phyloP scores from a whole-genome alignment of 1,284 basidiomycete genomes.

The Peniophora sp. region DNA sequence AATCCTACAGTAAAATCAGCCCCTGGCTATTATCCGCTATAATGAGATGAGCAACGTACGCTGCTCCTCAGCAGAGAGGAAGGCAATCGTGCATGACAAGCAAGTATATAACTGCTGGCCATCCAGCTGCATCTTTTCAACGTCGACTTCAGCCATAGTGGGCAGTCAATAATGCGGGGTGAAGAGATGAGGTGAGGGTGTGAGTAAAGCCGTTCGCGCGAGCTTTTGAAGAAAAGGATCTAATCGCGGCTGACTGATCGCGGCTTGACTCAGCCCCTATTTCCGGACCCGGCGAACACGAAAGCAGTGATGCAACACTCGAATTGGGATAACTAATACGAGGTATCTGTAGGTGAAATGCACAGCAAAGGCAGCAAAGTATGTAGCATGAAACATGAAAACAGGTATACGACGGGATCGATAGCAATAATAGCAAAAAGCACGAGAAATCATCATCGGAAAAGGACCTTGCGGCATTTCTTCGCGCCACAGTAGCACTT shows the following conservation, averaged over 20 bases:
- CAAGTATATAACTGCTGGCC: conserved; percentile 66
- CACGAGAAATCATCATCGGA: not conserved
- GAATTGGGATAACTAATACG: no score
- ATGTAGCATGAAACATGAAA: not conserved
- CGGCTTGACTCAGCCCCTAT: not conserved
- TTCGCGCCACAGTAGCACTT: conserved; percentile 44
- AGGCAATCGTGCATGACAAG: conserved; percentile 88
- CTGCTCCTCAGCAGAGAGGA: conserved; percentile 80
- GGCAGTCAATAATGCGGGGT: not conserved
- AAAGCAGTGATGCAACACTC: no score
- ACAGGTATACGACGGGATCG: not conserved
- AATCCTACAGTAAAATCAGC: conserved; percentile 40
- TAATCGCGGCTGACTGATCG: conserved; percentile 1
- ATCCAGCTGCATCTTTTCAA: conserved; percentile 1
- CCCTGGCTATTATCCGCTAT: not conserved
- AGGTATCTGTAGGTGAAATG: no score
- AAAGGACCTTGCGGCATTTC: not conserved
- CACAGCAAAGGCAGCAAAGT: not conserved
- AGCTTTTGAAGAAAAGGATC: conserved; percentile 1
- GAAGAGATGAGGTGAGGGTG: not conserved
- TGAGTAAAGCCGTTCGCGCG: not conserved
- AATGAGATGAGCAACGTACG: conserved; percentile 34
- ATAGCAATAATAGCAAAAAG: not conserved
- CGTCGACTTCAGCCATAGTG: conserved; percentile 11
- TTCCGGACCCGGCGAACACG: no score